Evolutionary conservation across 1,284 basidiomycete genomes (phyloP).

Genomic region (Ustilago tritici): DNA sequence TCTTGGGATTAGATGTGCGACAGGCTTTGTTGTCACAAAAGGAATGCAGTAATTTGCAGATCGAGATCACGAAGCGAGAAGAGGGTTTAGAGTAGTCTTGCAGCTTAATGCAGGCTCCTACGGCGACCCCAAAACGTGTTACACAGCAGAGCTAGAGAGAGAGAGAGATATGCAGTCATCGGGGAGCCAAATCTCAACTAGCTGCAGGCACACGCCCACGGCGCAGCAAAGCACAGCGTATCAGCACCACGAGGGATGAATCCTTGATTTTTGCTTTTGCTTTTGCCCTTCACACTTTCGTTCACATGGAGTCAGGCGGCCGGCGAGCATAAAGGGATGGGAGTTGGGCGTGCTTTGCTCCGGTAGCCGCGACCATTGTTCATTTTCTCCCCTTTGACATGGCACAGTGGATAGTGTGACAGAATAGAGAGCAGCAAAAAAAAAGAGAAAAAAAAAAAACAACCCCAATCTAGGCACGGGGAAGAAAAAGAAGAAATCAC

Average conservation of each 20-base stretch:
- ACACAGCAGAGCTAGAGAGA: not conserved
- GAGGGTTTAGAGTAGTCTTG: slow-evolving; percentile 3
- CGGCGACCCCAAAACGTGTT: slow-evolving; percentile 5
- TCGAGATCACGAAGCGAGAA: not conserved
- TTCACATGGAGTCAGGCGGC: not conserved
- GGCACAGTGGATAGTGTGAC: not conserved
- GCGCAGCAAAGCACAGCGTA: too few species aligned
- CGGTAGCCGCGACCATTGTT: not conserved
- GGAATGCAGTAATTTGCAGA: slow-evolving; percentile 1
- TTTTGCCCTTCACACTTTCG: not conserved
- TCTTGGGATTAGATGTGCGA: not conserved
- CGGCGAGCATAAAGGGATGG: not conserved
- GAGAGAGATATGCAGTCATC: not conserved
- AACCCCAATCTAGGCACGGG: not conserved
- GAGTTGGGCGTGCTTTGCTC: not conserved
- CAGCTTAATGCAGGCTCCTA: not conserved
- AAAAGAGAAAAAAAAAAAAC: not conserved
- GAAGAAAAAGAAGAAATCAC: not conserved
- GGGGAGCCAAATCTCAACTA: not conserved
- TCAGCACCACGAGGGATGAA: not conserved
- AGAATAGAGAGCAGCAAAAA: not conserved
- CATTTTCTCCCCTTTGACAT: not conserved
- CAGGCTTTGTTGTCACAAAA: not conserved
- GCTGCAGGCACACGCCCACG: not conserved
- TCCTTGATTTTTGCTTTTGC: not conserved